Conservation (phyloP, 1,284 basidiomycete species). For the Ustilago xerochloae region DNA sequence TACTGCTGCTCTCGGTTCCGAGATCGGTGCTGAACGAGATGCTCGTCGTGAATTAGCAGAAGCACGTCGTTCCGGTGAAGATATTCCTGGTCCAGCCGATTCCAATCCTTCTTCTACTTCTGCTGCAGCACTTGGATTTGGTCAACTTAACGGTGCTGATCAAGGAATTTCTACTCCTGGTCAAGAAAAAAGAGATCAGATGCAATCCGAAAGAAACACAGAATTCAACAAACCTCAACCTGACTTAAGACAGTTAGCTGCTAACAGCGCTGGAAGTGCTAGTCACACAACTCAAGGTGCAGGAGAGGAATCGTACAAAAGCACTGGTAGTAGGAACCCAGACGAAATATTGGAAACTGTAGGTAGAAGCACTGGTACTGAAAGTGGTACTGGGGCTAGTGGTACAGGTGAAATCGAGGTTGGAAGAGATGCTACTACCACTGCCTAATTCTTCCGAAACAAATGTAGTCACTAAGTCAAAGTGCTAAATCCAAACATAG, state of each 20-base stretch:
- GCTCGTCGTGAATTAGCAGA: conserved; percentile 33
- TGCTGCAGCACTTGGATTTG: conserved; percentile 21
- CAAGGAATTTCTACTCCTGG: conserved; percentile 38
- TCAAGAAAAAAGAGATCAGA: conserved; percentile 28
- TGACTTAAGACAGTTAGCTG: conserved; percentile 28
- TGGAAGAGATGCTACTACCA: conserved; percentile 24
- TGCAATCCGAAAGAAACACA: conserved; percentile 29
- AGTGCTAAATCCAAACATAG: too few species aligned
- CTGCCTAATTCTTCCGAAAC: too few species aligned
- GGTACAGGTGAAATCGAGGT: conserved; percentile 20
- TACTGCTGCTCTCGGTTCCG: conserved; percentile 19
- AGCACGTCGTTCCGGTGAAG: conserved; percentile 28
- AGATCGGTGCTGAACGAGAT: conserved; percentile 40
- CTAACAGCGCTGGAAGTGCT: conserved; percentile 9
- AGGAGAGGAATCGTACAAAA: background rate
- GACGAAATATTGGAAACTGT: conserved; percentile 25
- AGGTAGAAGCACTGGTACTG: conserved; percentile 24
- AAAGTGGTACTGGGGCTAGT: conserved; percentile 28
- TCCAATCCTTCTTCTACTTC: background rate
- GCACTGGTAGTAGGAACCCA: conserved; percentile 9
- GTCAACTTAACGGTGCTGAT: conserved; percentile 46
- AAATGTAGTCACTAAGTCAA: too few species aligned
- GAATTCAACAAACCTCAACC: conserved; percentile 33
- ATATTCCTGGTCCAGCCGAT: conserved; percentile 5
- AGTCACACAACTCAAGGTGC: conserved; percentile 1